Percentiles rank a stretch among this genome's conserved stretches.
phyloP scores from a whole-genome alignment of 768 basidiomycete species.

The Pleurotus giganteus region DNA sequence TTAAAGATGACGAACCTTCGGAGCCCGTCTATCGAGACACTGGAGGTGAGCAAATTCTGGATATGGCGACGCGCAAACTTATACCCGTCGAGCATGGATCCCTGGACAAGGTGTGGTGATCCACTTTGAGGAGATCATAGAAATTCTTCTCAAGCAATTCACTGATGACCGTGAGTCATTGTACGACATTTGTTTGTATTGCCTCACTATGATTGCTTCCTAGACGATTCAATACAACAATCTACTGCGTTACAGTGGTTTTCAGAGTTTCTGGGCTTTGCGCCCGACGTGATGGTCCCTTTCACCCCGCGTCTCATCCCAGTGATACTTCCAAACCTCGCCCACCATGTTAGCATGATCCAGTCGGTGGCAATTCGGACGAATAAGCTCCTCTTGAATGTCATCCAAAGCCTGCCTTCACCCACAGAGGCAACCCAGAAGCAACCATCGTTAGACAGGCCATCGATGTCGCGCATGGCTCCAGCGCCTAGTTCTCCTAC shows the following conservation, averaged over 20 bases:
- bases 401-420: conserved; percentile 82
- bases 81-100: conserved; percentile 61
- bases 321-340: conserved; percentile 91
- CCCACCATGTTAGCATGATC: conserved; percentile 87
- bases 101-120: conserved; percentile 94
- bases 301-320: conserved; percentile 93
- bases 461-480: conserved; percentile 34
- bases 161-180: conserved; percentile 71
- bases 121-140: conserved; percentile 89
- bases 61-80: conserved; percentile 4
- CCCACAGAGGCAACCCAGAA: conserved; percentile 36
- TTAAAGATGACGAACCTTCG: conserved; percentile 42
- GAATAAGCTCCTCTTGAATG: conserved; percentile 79
- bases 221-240: conserved; percentile 94
- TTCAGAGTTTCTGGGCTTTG: conserved; percentile 84
- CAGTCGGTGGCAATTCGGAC: conserved; percentile 83
- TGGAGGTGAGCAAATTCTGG: conserved; percentile 47
- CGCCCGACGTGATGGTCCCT: conserved; percentile 88
- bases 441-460: conserved; percentile 27
- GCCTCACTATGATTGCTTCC: conserved; percentile 1
- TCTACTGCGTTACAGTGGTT: conserved; percentile 94
- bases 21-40: conserved; percentile 58
- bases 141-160: conserved; percentile 87
- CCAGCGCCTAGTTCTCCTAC: conserved; percentile 49
- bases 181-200: conserved; percentile 6